Conservation (phyloP, 2,329 filamentous ascomycete genomes). For the Elsinoe ampelina region DNA sequence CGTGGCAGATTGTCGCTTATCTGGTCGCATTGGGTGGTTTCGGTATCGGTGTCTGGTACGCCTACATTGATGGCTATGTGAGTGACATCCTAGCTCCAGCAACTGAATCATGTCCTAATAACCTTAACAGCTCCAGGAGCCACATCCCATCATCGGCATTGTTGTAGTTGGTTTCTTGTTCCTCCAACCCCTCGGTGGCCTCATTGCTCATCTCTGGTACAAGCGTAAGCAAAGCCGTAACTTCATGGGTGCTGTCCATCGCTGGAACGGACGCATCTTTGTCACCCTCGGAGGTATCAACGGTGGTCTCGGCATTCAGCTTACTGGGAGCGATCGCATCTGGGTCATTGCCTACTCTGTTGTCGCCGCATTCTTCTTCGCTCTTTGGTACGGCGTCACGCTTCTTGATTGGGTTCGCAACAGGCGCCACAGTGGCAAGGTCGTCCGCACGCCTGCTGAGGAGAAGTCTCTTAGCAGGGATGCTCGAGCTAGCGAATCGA, state of each 20-base stretch:
- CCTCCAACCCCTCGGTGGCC: constrained; percentile 45
- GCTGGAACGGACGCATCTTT: constrained; percentile 43
- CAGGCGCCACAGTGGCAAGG: not conserved
- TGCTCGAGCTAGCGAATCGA: not conserved
- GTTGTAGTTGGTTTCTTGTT: constrained; percentile 45
- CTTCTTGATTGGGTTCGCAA: constrained; percentile 11
- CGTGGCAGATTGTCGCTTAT: constrained; percentile 30
- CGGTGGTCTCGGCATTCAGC: constrained; percentile 45
- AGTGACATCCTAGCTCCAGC: constrained; percentile 13
- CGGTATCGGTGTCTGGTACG: constrained; percentile 34
- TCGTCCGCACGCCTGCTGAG: not conserved
- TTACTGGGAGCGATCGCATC: constrained; percentile 29
- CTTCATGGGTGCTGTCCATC: constrained; percentile 25
- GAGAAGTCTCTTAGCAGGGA: constrained; percentile 6
- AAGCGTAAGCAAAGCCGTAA: constrained; percentile 31
- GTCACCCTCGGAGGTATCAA: constrained; percentile 48
- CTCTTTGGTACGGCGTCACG: constrained; percentile 4
- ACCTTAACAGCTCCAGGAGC: constrained; percentile 13
- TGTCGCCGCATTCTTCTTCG: constrained; percentile 9
- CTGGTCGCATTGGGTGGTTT: constrained; percentile 30
- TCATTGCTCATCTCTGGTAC: constrained; percentile 47
- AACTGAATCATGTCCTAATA: not conserved
- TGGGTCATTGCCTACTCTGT: constrained; percentile 12
- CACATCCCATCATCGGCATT: constrained; percentile 52
- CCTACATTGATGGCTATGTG: constrained; percentile 29